These are phyloP conservation scores for Cercospora sesami DNA, from an alignment of 2,329 filamentous ascomycete genomes.

Conservation along the genomic window DNA sequence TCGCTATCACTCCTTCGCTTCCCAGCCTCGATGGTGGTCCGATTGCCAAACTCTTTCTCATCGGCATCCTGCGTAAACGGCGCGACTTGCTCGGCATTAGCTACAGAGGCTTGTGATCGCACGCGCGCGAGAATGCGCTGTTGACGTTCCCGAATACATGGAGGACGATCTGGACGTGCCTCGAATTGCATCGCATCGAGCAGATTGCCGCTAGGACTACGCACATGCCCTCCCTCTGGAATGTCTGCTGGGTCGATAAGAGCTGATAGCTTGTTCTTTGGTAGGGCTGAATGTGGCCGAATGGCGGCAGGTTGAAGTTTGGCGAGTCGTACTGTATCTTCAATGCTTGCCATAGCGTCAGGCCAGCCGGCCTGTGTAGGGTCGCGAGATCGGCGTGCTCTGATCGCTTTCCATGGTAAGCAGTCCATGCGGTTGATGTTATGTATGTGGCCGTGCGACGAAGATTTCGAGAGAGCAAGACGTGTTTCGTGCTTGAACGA, in stretches of 20 bases:
- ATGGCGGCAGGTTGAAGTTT: constrained; percentile 17
- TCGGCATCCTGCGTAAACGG: background rate
- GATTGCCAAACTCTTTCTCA: background rate
- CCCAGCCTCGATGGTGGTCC: background rate
- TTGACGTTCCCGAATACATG: constrained; percentile 41
- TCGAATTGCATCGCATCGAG: constrained; percentile 32
- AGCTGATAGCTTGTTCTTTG: constrained; percentile 31
- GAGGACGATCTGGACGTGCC: constrained; percentile 35
- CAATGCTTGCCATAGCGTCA: background rate
- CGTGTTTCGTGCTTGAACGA: background rate
- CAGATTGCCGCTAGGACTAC: constrained; percentile 38
- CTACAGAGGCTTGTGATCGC: background rate
- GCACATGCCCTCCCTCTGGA: constrained; percentile 26
- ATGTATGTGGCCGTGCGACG: background rate
- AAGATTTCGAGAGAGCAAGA: background rate
- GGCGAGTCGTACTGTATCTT: background rate
- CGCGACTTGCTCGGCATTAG: background rate
- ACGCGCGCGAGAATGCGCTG: constrained; percentile 34
- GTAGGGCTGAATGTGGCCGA: constrained; percentile 9
- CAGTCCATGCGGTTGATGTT: constrained; percentile 22
- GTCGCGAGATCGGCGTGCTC: background rate
- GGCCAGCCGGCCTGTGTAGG: background rate
- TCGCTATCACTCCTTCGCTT: background rate
- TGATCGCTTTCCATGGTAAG: constrained; percentile 16
- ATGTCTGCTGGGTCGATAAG: constrained; percentile 35